Base-by-base conservation (phyloP, 495 filamentous ascomycete genomes). In the Barbatosphaeria neglecta region DNA sequence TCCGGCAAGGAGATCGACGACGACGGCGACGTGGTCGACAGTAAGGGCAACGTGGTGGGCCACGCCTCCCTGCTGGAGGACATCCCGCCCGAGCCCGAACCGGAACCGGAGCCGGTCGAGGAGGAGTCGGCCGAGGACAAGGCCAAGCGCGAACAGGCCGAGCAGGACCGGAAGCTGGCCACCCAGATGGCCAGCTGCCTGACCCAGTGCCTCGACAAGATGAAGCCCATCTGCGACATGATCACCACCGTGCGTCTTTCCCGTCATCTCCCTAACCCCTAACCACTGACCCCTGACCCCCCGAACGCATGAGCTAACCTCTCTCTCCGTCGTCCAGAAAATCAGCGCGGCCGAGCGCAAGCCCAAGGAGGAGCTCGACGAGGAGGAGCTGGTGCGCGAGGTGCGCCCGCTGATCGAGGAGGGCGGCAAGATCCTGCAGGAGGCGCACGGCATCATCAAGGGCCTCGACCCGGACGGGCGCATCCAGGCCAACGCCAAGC, bases 401-500 rank as follows among this genome's bases (percentile, higher is more conserved):
- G 85, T 95, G 55, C 86, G 83, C 54, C 90, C 90, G 0, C 67
- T 95, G 16, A 81, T 96, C 56, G 88, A 96, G 57, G 82, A 95
- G 60, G 89, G 78, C 27, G 77, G 77, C 46, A 76, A 76, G 48
- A 87, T 92, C 60, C 77, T 96, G 2, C 77, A 80, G 50, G 90
- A 96, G 60, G 86, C 84, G 67, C 89, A 94, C 61, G 90, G 89
- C 50, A 74, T 84, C 16, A 90, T 96, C 61, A 86, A 88, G 46
- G 89, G 84, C 8, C 80, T 95, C 8, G 90, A 96, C 52, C 90
- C 90, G 3, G 87, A 94, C 54, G 89, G 89, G 33, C 76, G 76
- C 52, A 87, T 95, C 59, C 77, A 84, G 15, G 78, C 84, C n/a
- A 83, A 84, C 35, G 90, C 90, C 31, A 90, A 93, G 70, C 79